A percentile compares a stretch with the other conserved stretches of the same genome.
These are phyloP conservation scores for Cryptosporidium baileyi DNA, from an alignment of 169 alveolate genomes.

Conservation along the genomic window DNA sequence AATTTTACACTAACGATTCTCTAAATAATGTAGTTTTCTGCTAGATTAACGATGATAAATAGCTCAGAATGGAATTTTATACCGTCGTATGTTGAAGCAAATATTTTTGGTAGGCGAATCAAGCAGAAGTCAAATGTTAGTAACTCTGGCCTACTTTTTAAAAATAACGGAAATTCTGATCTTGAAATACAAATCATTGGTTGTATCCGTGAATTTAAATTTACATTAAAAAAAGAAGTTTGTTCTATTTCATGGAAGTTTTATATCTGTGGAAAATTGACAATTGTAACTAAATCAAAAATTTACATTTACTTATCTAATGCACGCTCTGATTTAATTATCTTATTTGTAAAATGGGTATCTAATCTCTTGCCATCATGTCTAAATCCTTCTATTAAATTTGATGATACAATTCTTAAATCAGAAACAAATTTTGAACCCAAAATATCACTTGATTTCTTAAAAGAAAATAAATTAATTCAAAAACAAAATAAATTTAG, in stretches of 20 bases:
- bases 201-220: neutral
- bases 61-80: conserved; percentile 7
- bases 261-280: conserved; percentile 10
- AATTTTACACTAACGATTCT: too few relatives aligned
- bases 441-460: neutral
- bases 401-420: neutral
- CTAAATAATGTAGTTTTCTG: neutral
- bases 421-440: neutral
- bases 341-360: neutral
- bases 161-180: neutral
- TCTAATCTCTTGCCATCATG: neutral
- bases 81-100: conserved; percentile 5
- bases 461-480: neutral
- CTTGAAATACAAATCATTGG: conserved; percentile 5
- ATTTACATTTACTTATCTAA: neutral
- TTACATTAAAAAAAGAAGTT: conserved; percentile 16
- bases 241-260: conserved; percentile 23
- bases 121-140: neutral
- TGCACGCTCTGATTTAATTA: neutral
- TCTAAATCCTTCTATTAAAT: neutral
- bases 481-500: neutral
- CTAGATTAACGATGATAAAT: neutral
- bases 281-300: conserved; percentile 8
- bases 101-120: neutral
- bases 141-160: conserved; percentile 16